Conservation (phyloP, 179 eudicot species). For the Silene noctiflora region DNA sequence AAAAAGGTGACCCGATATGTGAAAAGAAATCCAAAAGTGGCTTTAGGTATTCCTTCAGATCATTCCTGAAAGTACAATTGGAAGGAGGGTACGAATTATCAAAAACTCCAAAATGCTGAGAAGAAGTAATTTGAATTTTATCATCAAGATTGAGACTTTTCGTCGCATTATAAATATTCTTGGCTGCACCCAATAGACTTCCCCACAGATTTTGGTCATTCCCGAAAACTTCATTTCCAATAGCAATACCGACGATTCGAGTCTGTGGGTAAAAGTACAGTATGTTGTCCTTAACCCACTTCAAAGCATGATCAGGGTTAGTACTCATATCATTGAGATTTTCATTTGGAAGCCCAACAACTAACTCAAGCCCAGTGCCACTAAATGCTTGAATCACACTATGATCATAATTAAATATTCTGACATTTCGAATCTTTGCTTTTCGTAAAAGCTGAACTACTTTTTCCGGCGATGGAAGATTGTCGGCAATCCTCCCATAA, state of each 20-base stretch:
- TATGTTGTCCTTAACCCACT: conserved; percentile 84
- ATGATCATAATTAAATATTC: conserved; percentile 77
- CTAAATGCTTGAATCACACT: conserved; percentile 77
- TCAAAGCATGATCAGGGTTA: conserved; percentile 66
- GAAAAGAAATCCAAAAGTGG: conserved; percentile 72
- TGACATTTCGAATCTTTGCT: conserved; percentile 81
- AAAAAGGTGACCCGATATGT: conserved; percentile 72
- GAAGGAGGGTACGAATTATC: conserved; percentile 85
- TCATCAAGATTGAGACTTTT: conserved; percentile 48
- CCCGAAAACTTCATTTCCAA: conserved; percentile 87
- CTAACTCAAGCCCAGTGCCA: conserved; percentile 83
- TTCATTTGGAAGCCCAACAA: conserved; percentile 79
- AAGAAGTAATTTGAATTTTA: conserved; percentile 60
- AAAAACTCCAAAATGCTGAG: conserved; percentile 76
- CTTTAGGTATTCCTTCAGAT: conserved; percentile 54
- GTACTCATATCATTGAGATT: conserved; percentile 57
- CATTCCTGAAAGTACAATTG: conserved; percentile 57
- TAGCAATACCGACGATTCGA: conserved; percentile 78
- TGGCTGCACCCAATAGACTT: conserved; percentile 65
- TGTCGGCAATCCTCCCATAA: conserved; percentile 86
- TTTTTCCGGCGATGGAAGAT: conserved; percentile 76
- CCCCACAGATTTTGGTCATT: conserved; percentile 47
- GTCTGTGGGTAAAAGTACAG: conserved; percentile 59
- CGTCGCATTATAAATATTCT: conserved; percentile 75
- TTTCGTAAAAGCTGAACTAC: conserved; percentile 65